A percentile compares a stretch with the other conserved stretches of the same genome.
These are phyloP conservation scores for Knoxdaviesia capensis DNA, from an alignment of 2,329 filamentous ascomycete species.

Conservation along the genomic window DNA sequence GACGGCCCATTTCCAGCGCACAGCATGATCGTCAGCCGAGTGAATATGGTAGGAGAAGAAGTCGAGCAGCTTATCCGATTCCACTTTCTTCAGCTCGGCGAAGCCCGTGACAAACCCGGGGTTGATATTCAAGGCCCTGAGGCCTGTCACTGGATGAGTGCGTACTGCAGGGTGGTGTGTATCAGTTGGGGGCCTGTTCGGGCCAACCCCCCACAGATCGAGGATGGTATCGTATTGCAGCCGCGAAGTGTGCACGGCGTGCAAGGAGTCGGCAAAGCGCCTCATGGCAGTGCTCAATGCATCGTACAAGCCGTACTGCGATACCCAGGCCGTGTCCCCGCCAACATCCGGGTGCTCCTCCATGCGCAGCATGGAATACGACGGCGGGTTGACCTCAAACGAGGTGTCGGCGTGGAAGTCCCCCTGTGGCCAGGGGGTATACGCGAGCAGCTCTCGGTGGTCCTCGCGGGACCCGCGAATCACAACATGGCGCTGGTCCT, in stretches of 20 bases:
- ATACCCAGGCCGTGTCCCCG: constrained; percentile 27
- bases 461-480: constrained; percentile 23
- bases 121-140: constrained; percentile 25
- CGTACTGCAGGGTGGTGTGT: constrained; percentile 25
- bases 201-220: constrained; percentile 19
- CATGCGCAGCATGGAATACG: constrained; percentile 28
- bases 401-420: constrained; percentile 29
- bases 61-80: constrained; percentile 24
- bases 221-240: constrained; percentile 25
- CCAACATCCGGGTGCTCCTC: constrained; percentile 25
- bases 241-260: constrained; percentile 23
- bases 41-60: constrained; percentile 26
- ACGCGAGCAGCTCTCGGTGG: constrained; percentile 20
- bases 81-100: constrained; percentile 25
- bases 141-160: constrained; percentile 25
- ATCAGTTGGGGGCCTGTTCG: constrained; percentile 23
- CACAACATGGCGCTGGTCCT: constrained; percentile 18
- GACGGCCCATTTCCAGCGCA: constrained; percentile 27
- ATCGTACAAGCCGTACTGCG: constrained; percentile 23
- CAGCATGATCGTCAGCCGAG: constrained; percentile 26
- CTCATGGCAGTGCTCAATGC: constrained; percentile 20
- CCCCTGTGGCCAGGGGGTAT: constrained; percentile 24
- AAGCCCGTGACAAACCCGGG: constrained; percentile 25
- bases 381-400: constrained; percentile 29
- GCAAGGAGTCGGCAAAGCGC: constrained; percentile 20